phyloP scores from a whole-genome alignment of 108 stramenopile genomes.

The Nannochloropsis salina region DNA sequence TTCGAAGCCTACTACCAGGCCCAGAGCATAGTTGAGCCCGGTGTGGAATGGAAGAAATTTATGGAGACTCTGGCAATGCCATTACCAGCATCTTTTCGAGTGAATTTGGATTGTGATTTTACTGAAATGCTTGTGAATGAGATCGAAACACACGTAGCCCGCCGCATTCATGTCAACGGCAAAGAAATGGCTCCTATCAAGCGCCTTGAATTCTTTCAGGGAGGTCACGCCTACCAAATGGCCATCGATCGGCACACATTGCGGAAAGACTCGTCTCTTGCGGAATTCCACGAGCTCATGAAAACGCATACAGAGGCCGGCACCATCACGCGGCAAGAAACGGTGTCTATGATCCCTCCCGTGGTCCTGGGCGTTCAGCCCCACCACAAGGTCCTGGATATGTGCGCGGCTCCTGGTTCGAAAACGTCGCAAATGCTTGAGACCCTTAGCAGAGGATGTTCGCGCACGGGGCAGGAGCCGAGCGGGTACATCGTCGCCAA shows the following conservation, averaged over 20 bases:
- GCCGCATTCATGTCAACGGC: constrained; percentile 46
- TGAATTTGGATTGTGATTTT: constrained; percentile 51
- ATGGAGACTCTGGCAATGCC: constrained; percentile 36
- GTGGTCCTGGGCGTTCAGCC: constrained; percentile 75
- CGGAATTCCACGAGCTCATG: constrained; percentile 51
- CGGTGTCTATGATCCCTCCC: constrained; percentile 96
- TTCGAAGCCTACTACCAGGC: constrained; percentile 42
- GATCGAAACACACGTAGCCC: constrained; percentile 27
- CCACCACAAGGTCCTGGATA: constrained; percentile 77
- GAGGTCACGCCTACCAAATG: constrained; percentile 53
- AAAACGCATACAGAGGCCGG: constrained; percentile 54
- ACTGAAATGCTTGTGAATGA: constrained; percentile 41
- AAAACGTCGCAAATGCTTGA: constrained; percentile 96
- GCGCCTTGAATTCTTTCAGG: constrained; percentile 52
- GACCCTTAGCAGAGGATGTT: constrained; percentile 30
- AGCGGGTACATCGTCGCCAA: constrained; percentile 88
- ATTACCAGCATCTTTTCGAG: constrained; percentile 55
- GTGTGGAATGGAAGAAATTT: constrained; percentile 50
- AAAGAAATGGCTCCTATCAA: constrained; percentile 44
- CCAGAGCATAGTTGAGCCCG: constrained; percentile 28
- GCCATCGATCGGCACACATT: constrained; percentile 54
- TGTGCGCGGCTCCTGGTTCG: constrained; percentile 96
- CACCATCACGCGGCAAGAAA: constrained; percentile 89
- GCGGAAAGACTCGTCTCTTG: constrained; percentile 49
- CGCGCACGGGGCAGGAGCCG: constrained; percentile 38